Evolutionary conservation across 768 basidiomycete genomes (phyloP), one percentile per base, ranked within the genome.

Genomic region (Lyophyllum semitale): DNA sequence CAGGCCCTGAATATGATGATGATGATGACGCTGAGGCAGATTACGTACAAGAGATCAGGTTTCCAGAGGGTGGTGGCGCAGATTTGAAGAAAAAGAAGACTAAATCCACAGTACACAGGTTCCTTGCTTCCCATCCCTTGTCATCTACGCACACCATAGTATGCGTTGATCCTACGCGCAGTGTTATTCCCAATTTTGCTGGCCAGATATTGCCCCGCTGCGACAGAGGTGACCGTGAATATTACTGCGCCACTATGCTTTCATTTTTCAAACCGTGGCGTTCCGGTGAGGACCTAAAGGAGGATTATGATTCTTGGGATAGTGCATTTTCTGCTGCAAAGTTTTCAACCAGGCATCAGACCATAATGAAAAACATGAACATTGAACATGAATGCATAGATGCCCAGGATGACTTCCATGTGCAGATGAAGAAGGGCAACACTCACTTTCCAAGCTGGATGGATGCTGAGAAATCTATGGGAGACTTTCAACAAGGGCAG

Each of bases 381-480:
- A 38, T 73, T 0, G 29, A 37, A 17, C 65, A 72, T 59, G 65
- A 74, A 55, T 73, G 69, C 53, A 33, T 60, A 26, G 69, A 74
- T 62, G 64, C 67, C 0, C 40, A 62, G 26, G 66, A 73, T 59
- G 69, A 70, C 50, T 68, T 63, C 57, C 38, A 59, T 49, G 54
- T 65, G 27, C 61, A 66, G 35, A 35, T 42, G 27, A 46, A 46
- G 30, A 46, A 46, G 26, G 45, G 45, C 20, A 46, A 18, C 5
- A 11, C 18, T 46, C n/a, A 29, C 30, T 18, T 46, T 3, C 45
- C 45, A 30, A 46, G 45, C n/a, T 46, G 45, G 45, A 29, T 46
- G 7, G 27, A 46, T 13, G 12, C n/a, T 6, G 45, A 46, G 5
- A 27, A 32, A n/a, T 29, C 45, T n/a, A 27, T 46, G 26, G 27